Evolutionary conservation across 2,329 filamentous ascomycete species (phyloP).

Genomic region (Bipolaris victoriae): DNA sequence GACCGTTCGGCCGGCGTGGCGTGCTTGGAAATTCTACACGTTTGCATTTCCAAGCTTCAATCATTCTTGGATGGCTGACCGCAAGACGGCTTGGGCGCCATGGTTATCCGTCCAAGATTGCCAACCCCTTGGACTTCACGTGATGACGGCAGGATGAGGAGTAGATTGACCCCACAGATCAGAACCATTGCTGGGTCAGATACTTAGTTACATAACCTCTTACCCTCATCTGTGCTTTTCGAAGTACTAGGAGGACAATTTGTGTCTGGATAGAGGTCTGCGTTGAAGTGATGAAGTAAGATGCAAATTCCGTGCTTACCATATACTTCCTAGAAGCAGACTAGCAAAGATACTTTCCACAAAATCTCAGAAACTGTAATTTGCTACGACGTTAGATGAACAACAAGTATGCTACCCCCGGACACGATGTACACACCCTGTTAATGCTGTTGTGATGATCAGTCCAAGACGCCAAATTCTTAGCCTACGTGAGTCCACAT

Average conservation of each 20-base stretch:
- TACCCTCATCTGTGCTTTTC: neutral
- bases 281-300: no score
- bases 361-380: no score
- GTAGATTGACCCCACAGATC: constrained; percentile 1
- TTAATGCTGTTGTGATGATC: neutral
- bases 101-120: constrained; percentile 8
- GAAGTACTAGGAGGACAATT: neutral
- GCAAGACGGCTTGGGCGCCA: neutral
- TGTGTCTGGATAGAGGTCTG: neutral
- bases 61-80: neutral
- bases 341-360: no score
- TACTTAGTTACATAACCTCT: neutral
- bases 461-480: constrained; percentile 12
- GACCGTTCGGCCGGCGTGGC: constrained; percentile 16
- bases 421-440: neutral
- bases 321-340: no score
- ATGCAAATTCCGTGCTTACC: no score
- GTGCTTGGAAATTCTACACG: constrained; percentile 3
- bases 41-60: constrained; percentile 6
- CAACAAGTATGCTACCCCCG: no score
- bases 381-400: no score
- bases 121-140: constrained; percentile 4
- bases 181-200: neutral
- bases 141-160: neutral
- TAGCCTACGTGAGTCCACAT: constrained; percentile 1